Conservation (phyloP, 1,139 yeast species). For the Suhomyces bribrorum region DNA sequence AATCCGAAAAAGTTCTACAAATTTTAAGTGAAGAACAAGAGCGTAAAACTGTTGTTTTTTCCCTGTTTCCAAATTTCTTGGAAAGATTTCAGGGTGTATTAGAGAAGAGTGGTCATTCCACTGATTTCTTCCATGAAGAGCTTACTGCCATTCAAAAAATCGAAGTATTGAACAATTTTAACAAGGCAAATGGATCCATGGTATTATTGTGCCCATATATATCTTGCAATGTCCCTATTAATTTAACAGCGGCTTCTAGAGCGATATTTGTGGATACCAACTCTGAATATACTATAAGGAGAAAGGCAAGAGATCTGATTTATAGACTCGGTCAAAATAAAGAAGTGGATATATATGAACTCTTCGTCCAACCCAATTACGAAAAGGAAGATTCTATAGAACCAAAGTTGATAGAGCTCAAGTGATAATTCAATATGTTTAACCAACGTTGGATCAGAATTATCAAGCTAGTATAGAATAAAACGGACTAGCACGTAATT, state of each 20-base stretch:
- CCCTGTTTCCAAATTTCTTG: not conserved
- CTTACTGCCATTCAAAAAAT: not conserved
- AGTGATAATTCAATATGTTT: too few relatives aligned
- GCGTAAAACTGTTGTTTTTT: not conserved
- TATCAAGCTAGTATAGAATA: too few relatives aligned
- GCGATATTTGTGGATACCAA: not conserved
- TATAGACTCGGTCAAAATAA: not conserved
- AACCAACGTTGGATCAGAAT: too few relatives aligned
- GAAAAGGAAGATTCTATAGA: too few relatives aligned
- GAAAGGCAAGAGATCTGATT: not conserved
- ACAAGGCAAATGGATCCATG: not conserved
- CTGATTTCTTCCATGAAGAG: not conserved
- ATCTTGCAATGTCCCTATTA: not conserved
- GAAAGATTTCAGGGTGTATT: too few relatives aligned
- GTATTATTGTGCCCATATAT: not conserved
- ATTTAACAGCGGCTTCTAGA: not conserved
- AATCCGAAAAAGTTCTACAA: not conserved
- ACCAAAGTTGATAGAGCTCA: too few relatives aligned
- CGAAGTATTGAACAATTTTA: not conserved
- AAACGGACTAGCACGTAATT: too few relatives aligned
- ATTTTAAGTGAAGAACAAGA: too few relatives aligned
- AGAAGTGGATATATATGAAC: not conserved
- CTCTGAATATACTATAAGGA: not conserved
- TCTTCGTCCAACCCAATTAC: too few relatives aligned
- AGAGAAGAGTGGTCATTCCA: not conserved